Evolutionary conservation across 2,329 filamentous ascomycete species (phyloP).

Genomic region (Cercospora zeae-maydis): DNA sequence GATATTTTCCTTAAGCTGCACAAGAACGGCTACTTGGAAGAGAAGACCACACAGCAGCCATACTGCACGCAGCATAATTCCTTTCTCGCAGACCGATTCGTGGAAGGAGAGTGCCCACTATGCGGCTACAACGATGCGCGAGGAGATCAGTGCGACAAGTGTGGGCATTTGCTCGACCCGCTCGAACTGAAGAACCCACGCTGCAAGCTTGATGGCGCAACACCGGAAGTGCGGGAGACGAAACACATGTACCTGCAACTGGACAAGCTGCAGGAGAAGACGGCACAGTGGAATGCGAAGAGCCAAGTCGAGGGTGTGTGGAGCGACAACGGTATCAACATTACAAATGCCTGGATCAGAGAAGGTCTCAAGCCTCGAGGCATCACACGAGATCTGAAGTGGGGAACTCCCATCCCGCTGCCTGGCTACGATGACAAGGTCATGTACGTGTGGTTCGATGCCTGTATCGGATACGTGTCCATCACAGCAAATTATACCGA

Average conservation of each 20-base stretch:
- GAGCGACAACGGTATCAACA: slow-evolving; percentile 70
- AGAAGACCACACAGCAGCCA: slow-evolving; percentile 82
- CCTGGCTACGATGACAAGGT: slow-evolving; percentile 70
- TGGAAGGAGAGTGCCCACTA: slow-evolving; percentile 73
- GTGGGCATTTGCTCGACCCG: slow-evolving; percentile 47
- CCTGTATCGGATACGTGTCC: slow-evolving; percentile 90
- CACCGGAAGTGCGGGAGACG: slow-evolving; percentile 73
- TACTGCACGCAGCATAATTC: slow-evolving; percentile 66
- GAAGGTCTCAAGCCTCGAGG: slow-evolving; percentile 81
- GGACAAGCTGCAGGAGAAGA: slow-evolving; percentile 73
- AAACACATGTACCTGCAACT: slow-evolving; percentile 89
- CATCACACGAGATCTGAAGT: slow-evolving; percentile 89
- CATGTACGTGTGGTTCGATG: slow-evolving; percentile 91
- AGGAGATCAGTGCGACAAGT: slow-evolving; percentile 55
- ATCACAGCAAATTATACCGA: slow-evolving; percentile 88
- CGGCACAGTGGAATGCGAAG: slow-evolving; percentile 73
- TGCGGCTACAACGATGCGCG: slow-evolving; percentile 56
- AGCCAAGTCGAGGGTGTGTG: slow-evolving; percentile 71
- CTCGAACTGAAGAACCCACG: slow-evolving; percentile 70
- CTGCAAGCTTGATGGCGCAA: slow-evolving; percentile 85
- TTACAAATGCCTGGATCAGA: slow-evolving; percentile 76
- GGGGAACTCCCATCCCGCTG: slow-evolving; percentile 67
- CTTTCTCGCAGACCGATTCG: slow-evolving; percentile 82
- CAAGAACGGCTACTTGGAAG: slow-evolving; percentile 82
- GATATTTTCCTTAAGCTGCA: slow-evolving; percentile 84